Evolutionary conservation across 78 protist genomes (phyloP).

Genomic region (Polysphondylium violaceum): DNA sequence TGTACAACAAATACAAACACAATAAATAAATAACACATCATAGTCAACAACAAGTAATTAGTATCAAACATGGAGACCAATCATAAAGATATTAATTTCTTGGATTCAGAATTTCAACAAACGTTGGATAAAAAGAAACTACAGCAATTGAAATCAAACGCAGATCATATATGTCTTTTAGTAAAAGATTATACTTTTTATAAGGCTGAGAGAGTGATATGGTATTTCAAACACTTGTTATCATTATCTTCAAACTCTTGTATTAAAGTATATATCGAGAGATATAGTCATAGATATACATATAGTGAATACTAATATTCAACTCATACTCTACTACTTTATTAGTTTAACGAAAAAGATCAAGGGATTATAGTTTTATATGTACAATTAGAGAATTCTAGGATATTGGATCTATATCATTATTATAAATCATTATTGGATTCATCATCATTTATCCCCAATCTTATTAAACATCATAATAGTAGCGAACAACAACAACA

Average conservation of each 20-base stretch:
- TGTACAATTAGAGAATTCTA: slow-evolving; percentile 38
- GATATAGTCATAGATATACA: background rate
- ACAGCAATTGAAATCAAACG: background rate
- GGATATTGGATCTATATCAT: slow-evolving; percentile 17
- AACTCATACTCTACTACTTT: background rate
- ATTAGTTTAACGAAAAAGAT: slow-evolving; percentile 46
- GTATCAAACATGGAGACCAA: no score
- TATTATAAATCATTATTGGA: slow-evolving; percentile 2
- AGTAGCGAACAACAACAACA: no score
- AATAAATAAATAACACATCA: no score
- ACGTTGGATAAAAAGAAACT: background rate
- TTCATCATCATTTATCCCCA: slow-evolving; percentile 1
- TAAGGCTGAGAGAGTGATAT: slow-evolving; percentile 59
- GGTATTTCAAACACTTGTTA: slow-evolving; percentile 72
- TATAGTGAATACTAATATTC: background rate
- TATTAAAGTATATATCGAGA: background rate
- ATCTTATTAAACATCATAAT: background rate
- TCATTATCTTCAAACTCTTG: slow-evolving; percentile 15
- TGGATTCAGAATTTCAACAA: no score
- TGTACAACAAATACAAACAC: no score
- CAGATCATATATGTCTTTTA: slow-evolving; percentile 42
- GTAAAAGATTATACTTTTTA: slow-evolving; percentile 65
- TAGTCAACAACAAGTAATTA: no score
- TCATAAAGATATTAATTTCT: no score
- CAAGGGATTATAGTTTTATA: slow-evolving; percentile 35